Evolutionary conservation across 2,329 filamentous ascomycete species (phyloP).

Genomic region (Colletotrichum sansevieriae): DNA sequence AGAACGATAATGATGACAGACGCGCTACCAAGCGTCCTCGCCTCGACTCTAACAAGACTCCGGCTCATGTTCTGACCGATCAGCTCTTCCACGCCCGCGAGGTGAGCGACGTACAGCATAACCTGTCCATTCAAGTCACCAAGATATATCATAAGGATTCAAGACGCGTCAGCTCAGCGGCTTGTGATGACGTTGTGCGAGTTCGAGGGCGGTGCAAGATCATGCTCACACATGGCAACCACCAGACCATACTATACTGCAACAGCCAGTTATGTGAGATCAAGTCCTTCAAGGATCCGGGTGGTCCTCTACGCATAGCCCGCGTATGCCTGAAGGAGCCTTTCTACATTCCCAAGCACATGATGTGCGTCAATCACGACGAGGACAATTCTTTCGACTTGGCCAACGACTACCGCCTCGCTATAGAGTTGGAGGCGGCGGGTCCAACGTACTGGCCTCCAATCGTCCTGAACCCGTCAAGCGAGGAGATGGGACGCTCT

Average conservation of each 20-base stretch:
- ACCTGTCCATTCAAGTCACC: constrained; percentile 66
- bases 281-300: constrained; percentile 62
- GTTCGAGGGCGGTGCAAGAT: constrained; percentile 58
- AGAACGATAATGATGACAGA: constrained; percentile 52
- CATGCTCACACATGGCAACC: constrained; percentile 51
- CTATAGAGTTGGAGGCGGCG: constrained; percentile 66
- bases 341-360: constrained; percentile 66
- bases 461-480: constrained; percentile 42
- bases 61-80: constrained; percentile 48
- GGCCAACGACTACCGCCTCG: constrained; percentile 63
- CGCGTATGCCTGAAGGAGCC: constrained; percentile 62
- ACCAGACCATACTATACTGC: constrained; percentile 59
- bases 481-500: constrained; percentile 29
- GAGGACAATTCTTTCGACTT: constrained; percentile 62
- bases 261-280: constrained; percentile 68
- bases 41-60: constrained; percentile 54
- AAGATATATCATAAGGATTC: constrained; percentile 64
- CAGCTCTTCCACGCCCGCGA: constrained; percentile 50
- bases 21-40: constrained; percentile 66
- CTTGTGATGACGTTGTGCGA: constrained; percentile 47
- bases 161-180: constrained; percentile 44
- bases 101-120: constrained; percentile 53
- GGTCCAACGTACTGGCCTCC: constrained; percentile 67
- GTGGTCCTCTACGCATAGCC: constrained; percentile 60
- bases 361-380: constrained; percentile 62